These are phyloP conservation scores for Gracilaria gracilis DNA, from an alignment of 23 red algal genomes.

Conservation along the genomic window DNA sequence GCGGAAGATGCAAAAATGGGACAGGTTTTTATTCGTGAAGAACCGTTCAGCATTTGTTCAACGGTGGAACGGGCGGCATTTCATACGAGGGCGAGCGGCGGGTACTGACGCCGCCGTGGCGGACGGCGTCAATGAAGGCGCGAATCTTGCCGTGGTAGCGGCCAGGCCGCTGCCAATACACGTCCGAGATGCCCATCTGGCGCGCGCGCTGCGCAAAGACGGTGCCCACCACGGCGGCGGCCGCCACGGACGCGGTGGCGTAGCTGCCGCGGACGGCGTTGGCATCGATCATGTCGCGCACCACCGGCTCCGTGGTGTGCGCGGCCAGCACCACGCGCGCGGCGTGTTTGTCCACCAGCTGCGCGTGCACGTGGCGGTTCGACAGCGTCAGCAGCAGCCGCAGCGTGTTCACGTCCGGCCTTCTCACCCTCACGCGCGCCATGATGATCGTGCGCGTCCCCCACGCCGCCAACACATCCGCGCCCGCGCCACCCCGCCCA, in stretches of 20 bases:
- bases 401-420: slow-evolving; percentile 25
- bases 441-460: not conserved
- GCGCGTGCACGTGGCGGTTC: slow-evolving; percentile 82
- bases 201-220: slow-evolving; percentile 61
- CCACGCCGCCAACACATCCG: no score
- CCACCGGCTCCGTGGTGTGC: slow-evolving; percentile 59
- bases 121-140: slow-evolving; percentile 78
- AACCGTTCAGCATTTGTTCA: not conserved
- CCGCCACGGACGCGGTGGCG: slow-evolving; percentile 60
- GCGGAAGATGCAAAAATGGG: not conserved
- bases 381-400: slow-evolving; percentile 67
- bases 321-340: slow-evolving; percentile 56
- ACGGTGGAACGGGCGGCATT: slow-evolving; percentile 14
- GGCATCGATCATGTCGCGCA: slow-evolving; percentile 28
- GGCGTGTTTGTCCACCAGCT: slow-evolving; percentile 60
- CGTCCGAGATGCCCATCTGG: slow-evolving; percentile 28
- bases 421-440: slow-evolving; percentile 48
- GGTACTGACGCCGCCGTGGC: slow-evolving; percentile 56
- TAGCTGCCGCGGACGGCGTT: slow-evolving; percentile 13
- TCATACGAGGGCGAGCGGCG: slow-evolving; percentile 2
- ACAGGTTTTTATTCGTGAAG: not conserved
- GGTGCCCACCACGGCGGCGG: slow-evolving; percentile 43
- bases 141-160: slow-evolving; percentile 86
- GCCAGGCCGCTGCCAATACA: slow-evolving; percentile 63
- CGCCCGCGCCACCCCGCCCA: no score